These are phyloP conservation scores for Quercus mongolica DNA, from an alignment of 306 rosid genomes.

Conservation along the genomic window DNA sequence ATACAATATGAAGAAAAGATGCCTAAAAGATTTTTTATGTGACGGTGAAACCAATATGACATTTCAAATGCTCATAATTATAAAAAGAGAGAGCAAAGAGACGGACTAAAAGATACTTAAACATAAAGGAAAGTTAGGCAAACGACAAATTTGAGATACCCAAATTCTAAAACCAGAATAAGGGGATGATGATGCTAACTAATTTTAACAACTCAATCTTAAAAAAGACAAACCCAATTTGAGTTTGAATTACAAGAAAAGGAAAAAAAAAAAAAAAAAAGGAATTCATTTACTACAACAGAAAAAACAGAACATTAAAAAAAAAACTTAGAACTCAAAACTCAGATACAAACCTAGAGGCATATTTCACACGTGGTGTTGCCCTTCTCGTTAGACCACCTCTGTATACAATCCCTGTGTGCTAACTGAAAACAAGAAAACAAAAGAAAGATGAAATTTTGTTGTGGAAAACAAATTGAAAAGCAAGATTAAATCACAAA, in stretches of 20 bases:
- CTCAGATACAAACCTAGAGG: slow-evolving; percentile 61
- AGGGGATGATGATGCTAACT: slow-evolving; percentile 12
- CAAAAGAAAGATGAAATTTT: background rate
- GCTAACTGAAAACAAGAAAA: slow-evolving; percentile 53
- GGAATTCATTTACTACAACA: background rate
- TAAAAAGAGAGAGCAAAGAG: background rate
- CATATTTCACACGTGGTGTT: slow-evolving; percentile 84
- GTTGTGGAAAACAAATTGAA: background rate
- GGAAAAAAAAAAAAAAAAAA: background rate
- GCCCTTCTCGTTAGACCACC: slow-evolving; percentile 96
- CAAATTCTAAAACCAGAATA: slow-evolving; percentile 12
- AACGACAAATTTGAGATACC: slow-evolving; percentile 28
- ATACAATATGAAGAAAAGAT: too few species aligned
- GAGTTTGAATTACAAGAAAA: slow-evolving; percentile 2
- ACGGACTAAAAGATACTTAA: slow-evolving; percentile 7
- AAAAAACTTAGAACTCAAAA: background rate
- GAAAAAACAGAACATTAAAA: background rate
- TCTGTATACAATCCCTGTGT: slow-evolving; percentile 95
- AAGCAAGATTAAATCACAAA: background rate
- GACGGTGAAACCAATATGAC: too few species aligned
- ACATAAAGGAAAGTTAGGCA: slow-evolving; percentile 18
- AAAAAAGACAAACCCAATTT: slow-evolving; percentile 30
- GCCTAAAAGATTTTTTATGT: too few species aligned
- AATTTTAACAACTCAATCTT: slow-evolving; percentile 22
- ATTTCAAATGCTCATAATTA: background rate